phyloP scores from a whole-genome alignment of 75 land plant genomes.

The Sequoia sempervirens region DNA sequence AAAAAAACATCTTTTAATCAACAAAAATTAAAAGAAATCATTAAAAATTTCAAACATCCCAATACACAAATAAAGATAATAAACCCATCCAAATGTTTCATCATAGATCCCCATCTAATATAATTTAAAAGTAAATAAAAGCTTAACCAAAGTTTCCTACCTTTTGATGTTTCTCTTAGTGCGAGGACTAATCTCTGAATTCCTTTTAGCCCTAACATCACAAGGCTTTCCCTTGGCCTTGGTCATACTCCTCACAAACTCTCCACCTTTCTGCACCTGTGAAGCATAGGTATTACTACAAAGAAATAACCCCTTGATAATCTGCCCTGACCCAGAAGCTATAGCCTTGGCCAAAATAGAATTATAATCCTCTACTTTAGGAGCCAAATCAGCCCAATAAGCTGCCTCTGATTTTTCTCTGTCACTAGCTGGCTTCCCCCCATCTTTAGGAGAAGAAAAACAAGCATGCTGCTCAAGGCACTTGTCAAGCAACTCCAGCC shows the following conservation, averaged over 20 bases:
- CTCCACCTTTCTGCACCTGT: conserved; percentile 16
- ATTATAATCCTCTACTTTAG: conserved; percentile 61
- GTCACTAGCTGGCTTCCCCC: neutral
- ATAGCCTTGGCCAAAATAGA: conserved; percentile 62
- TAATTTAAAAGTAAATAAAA: too few species aligned
- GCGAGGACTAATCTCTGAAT: conserved; percentile 12
- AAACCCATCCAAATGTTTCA: too few species aligned
- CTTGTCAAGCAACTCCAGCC: conserved; percentile 38
- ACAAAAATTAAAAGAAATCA: too few species aligned
- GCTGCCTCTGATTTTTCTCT: conserved; percentile 12
- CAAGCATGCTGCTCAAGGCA: conserved; percentile 49
- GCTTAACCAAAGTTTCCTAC: neutral
- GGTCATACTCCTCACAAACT: neutral
- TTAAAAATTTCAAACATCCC: too few species aligned
- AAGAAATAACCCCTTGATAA: conserved; percentile 64
- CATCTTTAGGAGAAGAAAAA: conserved; percentile 30
- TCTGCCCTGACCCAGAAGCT: conserved; percentile 63
- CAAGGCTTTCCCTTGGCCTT: conserved; percentile 9
- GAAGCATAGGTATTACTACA: conserved; percentile 42
- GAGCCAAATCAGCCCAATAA: conserved; percentile 72
- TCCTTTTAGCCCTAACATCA: neutral
- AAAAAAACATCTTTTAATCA: too few species aligned
- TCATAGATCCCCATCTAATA: too few species aligned
- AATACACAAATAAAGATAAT: too few species aligned
- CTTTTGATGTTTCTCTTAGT: conserved; percentile 19